A percentile compares a stretch with the other conserved stretches of the same genome.
These are phyloP conservation scores for Penicillium sp. DNA, from an alignment of 2,329 filamentous ascomycete genomes.

Conservation along the genomic window DNA sequence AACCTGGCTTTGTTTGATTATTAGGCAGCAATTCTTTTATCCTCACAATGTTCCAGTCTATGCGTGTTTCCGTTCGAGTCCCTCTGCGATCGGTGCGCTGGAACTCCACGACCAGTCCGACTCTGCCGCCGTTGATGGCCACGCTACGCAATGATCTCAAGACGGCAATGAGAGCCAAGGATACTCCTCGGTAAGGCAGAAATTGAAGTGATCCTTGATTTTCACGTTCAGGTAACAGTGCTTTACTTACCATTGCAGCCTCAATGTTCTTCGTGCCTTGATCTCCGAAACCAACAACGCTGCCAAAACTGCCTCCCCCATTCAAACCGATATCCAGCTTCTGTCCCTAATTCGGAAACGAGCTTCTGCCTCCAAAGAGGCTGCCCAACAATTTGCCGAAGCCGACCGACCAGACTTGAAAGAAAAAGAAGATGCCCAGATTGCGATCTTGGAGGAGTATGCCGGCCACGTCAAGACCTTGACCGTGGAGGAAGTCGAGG, in stretches of 20 bases:
- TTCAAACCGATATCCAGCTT: slow-evolving; percentile 55
- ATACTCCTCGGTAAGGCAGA: slow-evolving; percentile 49
- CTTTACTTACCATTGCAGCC: slow-evolving; percentile 35
- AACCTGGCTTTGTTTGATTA: not conserved
- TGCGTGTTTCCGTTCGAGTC: slow-evolving; percentile 38
- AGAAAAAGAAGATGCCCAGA: slow-evolving; percentile 53
- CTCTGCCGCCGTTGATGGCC: slow-evolving; percentile 51
- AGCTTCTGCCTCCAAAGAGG: slow-evolving; percentile 44
- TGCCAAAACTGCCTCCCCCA: slow-evolving; percentile 53
- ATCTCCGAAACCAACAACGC: slow-evolving; percentile 58
- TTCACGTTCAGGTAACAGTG: not conserved
- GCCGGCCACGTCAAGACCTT: slow-evolving; percentile 51
- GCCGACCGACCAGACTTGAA: slow-evolving; percentile 53
- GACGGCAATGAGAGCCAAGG: slow-evolving; percentile 57
- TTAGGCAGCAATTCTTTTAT: not conserved
- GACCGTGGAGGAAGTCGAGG: slow-evolving; percentile 48
- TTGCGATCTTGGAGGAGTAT: slow-evolving; percentile 54
- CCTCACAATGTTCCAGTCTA: slow-evolving; percentile 41
- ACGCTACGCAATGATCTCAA: slow-evolving; percentile 56
- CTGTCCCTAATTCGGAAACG: slow-evolving; percentile 55
- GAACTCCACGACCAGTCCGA: slow-evolving; percentile 47
- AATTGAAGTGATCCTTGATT: not conserved
- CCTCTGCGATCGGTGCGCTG: slow-evolving; percentile 43
- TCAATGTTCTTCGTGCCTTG: slow-evolving; percentile 56
- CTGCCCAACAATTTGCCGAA: slow-evolving; percentile 49